Base-by-base conservation (phyloP, 1,284 basidiomycete genomes). In the Boletellus deceptivus region DNA sequence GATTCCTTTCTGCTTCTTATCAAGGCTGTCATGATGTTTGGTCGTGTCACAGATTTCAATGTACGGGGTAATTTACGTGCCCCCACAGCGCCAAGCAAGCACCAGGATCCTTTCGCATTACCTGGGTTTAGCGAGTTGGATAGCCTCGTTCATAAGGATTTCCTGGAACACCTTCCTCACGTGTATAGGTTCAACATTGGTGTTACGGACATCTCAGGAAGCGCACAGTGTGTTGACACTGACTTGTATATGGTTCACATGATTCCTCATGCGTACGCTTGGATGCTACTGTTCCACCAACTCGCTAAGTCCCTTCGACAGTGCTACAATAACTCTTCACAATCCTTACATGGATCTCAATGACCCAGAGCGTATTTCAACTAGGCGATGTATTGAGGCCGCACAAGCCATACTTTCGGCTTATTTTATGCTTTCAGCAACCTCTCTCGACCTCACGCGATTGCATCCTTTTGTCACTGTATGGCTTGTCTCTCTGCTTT, bases 181-280 rank as follows among this genome's bases (percentile, higher is more conserved):
- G 76, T 77, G 46, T 86, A 77, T 70, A 85, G 78, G 69, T 78
- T 75, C 62, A 86, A 78, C 57, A 75, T 68, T 31, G 82, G 83
- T 33, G 70, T 87, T 40, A 77, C 73, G 45, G 82, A 86, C 54
- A 69, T 76, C 33, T 72, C 75, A 18, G 56, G 65, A 43, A 78
- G 74, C 46, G 79, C 78, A 40, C 75, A 76, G 34, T 73, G 72
- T 9, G 70, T 91, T 41, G 88, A 91, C 62, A 89, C 86, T 2
- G 89, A 91, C 66, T 70, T 91, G 51, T 91, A 88, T 63, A 82
- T 91, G 84, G 88, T 88, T 29, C 87, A 91, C 61, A 74, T 91
- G 39, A 78, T 89, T 46, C 89, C 89, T 25, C 84, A 91, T 64
- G 89, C 89, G 89, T 90, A 69, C 69, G 77, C 45, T 45, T 50